A percentile compares a stretch with the other conserved stretches of the same genome.
phyloP scores from a whole-genome alignment of 2,329 filamentous ascomycete species.

The Blumeriella jaapii region DNA sequence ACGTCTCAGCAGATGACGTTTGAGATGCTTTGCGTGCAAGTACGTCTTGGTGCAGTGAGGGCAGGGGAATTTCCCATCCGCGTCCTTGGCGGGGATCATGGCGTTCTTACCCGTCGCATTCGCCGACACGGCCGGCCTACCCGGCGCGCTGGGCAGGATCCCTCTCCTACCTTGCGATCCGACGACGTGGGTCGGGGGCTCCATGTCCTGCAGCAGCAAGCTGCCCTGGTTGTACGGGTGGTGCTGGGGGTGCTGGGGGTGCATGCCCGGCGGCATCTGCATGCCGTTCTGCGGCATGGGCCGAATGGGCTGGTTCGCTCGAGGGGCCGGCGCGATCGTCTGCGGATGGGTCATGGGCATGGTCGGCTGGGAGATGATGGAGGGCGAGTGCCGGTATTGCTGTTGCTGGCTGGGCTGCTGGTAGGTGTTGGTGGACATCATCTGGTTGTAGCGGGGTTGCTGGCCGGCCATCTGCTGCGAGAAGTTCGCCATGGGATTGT shows the following conservation, averaged over 20 bases:
- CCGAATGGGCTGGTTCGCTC: constrained; percentile 44
- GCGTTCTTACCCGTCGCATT: constrained; percentile 63
- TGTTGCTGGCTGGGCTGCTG: constrained; percentile 32
- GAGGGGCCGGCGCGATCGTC: constrained; percentile 62
- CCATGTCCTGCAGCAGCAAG: constrained; percentile 44
- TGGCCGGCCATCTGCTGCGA: constrained; percentile 26
- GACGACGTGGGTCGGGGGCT: constrained; percentile 79
- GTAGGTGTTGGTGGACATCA: constrained; percentile 23
- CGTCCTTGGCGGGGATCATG: constrained; percentile 85
- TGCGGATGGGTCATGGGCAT: constrained; percentile 60
- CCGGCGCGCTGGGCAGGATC: constrained; percentile 82
- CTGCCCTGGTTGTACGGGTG: constrained; percentile 50
- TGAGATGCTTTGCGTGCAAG: constrained; percentile 91
- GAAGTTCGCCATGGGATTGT: constrained; percentile 43
- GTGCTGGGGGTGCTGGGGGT: too few relatives aligned
- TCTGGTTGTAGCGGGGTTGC: constrained; percentile 16
- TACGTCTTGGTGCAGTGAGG: constrained; percentile 98
- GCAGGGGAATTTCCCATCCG: constrained; percentile 95
- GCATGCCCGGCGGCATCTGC: constrained; percentile 41
- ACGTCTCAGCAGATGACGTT: constrained; percentile 93
- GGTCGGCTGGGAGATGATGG: constrained; percentile 56
- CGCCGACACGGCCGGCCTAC: constrained; percentile 65
- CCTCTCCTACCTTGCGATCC: constrained; percentile 88
- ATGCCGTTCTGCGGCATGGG: constrained; percentile 61
- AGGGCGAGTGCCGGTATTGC: constrained; percentile 44